These are phyloP conservation scores for Excoecaria cochinchinensis DNA, from an alignment of 345 rosid genomes.

Conservation along the genomic window DNA sequence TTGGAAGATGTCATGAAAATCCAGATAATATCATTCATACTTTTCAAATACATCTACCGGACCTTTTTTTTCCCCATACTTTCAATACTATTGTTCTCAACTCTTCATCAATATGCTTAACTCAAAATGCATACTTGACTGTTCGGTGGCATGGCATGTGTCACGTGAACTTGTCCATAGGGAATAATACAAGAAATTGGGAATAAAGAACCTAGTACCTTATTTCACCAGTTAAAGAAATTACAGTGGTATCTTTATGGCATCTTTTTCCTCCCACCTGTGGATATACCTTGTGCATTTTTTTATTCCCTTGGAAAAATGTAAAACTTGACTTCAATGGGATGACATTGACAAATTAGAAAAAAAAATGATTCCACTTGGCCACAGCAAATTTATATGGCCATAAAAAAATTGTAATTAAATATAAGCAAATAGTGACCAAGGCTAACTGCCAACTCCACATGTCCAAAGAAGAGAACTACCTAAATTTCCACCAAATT, in stretches of 20 bases:
- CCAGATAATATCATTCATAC: not conserved
- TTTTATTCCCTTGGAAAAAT: not conserved
- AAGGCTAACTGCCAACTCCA: not conserved
- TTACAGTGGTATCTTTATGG: not conserved
- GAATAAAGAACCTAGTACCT: not conserved
- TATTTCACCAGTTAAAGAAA: not conserved
- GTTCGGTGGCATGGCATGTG: not conserved
- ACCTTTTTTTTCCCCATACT: not conserved
- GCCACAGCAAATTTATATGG: not conserved
- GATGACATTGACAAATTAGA: not conserved
- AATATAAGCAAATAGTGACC: not conserved
- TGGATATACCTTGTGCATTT: conserved; percentile 11
- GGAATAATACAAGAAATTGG: not conserved
- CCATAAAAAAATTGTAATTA: not conserved
- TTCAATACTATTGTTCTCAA: not conserved
- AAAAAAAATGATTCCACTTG: not conserved
- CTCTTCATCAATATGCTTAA: not conserved
- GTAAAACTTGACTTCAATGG: not conserved
- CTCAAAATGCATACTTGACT: not conserved
- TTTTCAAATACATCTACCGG: not conserved
- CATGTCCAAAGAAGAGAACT: not conserved
- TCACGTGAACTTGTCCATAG: not conserved
- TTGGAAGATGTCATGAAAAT: not conserved
- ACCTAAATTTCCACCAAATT: not conserved
- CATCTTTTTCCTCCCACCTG: not conserved